These are phyloP conservation scores for Gentiana macrophylla DNA, from an alignment of 257 asterid species.

Conservation along the genomic window DNA sequence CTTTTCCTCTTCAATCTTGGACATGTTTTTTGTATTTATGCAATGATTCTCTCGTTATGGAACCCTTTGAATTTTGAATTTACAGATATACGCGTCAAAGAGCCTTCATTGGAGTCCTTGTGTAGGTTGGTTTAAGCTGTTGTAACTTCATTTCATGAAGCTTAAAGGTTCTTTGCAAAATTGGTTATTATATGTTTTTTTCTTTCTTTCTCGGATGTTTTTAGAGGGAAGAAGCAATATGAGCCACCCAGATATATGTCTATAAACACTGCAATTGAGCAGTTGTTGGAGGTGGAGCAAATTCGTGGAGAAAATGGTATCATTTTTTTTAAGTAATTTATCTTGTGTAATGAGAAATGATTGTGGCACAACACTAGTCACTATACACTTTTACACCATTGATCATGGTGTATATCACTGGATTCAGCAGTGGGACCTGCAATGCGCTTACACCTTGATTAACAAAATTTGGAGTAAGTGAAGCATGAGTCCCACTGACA, in stretches of 20 bases:
- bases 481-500: too few species aligned
- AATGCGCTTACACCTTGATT: too few species aligned
- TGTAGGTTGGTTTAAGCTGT: constrained; percentile 54
- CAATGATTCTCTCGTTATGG: constrained; percentile 1
- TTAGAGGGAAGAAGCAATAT: constrained; percentile 75
- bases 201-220: constrained; percentile 7
- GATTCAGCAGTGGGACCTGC: too few species aligned
- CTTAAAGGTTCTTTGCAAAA: not conserved
- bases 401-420: too few species aligned
- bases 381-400: too few species aligned
- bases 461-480: too few species aligned
- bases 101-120: constrained; percentile 76
- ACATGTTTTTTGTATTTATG: not conserved
- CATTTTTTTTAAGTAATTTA: not conserved
- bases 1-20: constrained; percentile 1
- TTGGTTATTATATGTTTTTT: not conserved
- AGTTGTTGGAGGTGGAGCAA: constrained; percentile 79
- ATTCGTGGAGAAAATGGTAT: constrained; percentile 48
- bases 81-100: constrained; percentile 85
- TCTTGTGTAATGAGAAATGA: too few species aligned
- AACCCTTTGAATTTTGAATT: constrained; percentile 2
- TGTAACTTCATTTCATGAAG: not conserved
- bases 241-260: constrained; percentile 92
- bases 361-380: too few species aligned
- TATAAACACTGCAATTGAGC: constrained; percentile 74